A percentile compares a stretch with the other conserved stretches of the same genome.
Conservation (phyloP, 78 protist species). For the Dictyostelium capitatum region DNA sequence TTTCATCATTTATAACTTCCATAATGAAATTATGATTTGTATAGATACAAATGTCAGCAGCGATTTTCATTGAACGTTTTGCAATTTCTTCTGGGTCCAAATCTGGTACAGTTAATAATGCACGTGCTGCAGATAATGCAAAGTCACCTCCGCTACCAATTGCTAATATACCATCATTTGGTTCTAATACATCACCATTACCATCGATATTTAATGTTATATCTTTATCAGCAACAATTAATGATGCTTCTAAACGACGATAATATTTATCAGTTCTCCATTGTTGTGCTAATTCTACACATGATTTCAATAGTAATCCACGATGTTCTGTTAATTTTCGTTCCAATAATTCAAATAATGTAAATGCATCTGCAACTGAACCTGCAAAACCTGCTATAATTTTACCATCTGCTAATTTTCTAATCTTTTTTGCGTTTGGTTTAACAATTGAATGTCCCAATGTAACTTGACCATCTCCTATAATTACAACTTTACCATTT, state of each 20-base stretch:
- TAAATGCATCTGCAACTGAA: conserved; percentile 90
- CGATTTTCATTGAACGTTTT: conserved; percentile 88
- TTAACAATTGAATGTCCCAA: conserved; percentile 84
- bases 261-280: conserved; percentile 93
- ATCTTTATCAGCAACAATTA: conserved; percentile 86
- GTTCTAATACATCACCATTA: conserved; percentile 91
- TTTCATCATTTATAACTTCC: conserved; percentile 29
- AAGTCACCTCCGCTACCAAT: conserved; percentile 91
- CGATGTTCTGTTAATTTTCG: conserved; percentile 87
- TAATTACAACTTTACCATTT: conserved; percentile 78
- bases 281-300: conserved; percentile 92
- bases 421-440: conserved; percentile 88
- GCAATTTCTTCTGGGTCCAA: conserved; percentile 88
- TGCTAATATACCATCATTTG: conserved; percentile 87
- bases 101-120: conserved; percentile 83
- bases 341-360: conserved; percentile 90
- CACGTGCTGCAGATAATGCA: conserved; percentile 92
- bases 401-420: conserved; percentile 80
- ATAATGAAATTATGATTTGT: conserved; percentile 83
- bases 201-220: conserved; percentile 84
- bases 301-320: conserved; percentile 82
- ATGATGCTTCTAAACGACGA: conserved; percentile 85
- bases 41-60: conserved; percentile 90
- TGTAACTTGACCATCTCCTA: conserved; percentile 92
- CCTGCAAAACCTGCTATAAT: conserved; percentile 92